Conservation (phyloP, 768 basidiomycete genomes). For the Termitomyces sp. region DNA sequence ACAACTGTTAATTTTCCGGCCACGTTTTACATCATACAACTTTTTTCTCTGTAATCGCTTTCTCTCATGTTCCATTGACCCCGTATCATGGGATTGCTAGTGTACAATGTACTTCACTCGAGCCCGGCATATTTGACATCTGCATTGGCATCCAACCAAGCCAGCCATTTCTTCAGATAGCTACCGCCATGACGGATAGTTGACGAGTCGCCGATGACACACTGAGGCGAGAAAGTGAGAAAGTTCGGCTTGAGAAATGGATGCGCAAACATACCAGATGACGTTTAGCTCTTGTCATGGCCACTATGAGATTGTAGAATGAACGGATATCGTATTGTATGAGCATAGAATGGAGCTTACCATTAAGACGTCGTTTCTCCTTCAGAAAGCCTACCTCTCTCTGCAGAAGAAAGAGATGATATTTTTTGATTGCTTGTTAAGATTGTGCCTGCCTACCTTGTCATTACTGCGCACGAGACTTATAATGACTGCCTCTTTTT, state of each 20-base stretch:
- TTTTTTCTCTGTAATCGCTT: neutral
- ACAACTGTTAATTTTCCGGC: neutral
- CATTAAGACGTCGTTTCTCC: constrained; percentile 89
- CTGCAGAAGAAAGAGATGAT: constrained; percentile 26
- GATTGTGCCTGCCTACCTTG: constrained; percentile 35
- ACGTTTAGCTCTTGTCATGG: constrained; percentile 87
- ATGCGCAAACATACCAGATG: constrained; percentile 59
- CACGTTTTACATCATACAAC: neutral
- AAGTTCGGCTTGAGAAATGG: neutral
- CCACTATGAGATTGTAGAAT: constrained; percentile 42
- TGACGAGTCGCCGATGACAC: constrained; percentile 89
- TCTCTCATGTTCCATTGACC: neutral
- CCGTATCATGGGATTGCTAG: neutral
- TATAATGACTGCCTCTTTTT: constrained; percentile 91
- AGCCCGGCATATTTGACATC: constrained; percentile 84
- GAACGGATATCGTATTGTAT: neutral
- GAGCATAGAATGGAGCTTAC: constrained; percentile 27
- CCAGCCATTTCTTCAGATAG: constrained; percentile 87
- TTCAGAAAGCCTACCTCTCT: constrained; percentile 92
- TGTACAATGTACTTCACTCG: constrained; percentile 28
- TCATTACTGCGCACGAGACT: constrained; percentile 91
- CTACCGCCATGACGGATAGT: constrained; percentile 81
- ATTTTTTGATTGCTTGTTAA: neutral
- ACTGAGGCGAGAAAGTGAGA: constrained; percentile 37
- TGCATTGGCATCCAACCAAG: constrained; percentile 85